phyloP scores from a whole-genome alignment of 2,329 filamentous ascomycete species.

The Cladosporium oxysporum region DNA sequence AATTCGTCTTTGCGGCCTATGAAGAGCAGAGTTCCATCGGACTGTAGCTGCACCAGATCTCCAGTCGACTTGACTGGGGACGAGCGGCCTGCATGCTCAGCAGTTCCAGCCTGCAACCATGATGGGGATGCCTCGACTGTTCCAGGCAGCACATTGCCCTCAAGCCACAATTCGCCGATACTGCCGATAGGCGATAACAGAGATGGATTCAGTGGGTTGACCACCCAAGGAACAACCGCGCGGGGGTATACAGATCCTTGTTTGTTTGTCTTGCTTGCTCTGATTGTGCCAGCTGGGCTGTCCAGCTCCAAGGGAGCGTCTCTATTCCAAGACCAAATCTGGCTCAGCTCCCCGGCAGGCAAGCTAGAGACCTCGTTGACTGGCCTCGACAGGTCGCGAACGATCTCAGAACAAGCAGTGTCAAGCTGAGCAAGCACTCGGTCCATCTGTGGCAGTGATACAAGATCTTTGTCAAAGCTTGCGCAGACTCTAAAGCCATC shows the following conservation, averaged over 20 bases:
- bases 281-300: not conserved
- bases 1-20: slow-evolving; percentile 72
- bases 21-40: slow-evolving; percentile 44
- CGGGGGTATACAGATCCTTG: slow-evolving; percentile 15
- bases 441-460: slow-evolving; percentile 9
- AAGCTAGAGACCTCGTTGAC: slow-evolving; percentile 12
- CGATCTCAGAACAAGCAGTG: slow-evolving; percentile 5
- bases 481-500: slow-evolving; percentile 43
- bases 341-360: slow-evolving; percentile 1
- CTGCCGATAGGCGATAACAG: slow-evolving; percentile 44
- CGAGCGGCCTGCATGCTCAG: slow-evolving; percentile 27
- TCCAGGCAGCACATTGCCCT: slow-evolving; percentile 38
- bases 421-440: slow-evolving; percentile 15
- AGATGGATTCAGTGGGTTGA: slow-evolving; percentile 29
- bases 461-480: slow-evolving; percentile 19
- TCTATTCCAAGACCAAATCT: slow-evolving; percentile 16
- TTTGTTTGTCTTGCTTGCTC: slow-evolving; percentile 7
- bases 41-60: slow-evolving; percentile 26
- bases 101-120: slow-evolving; percentile 22
- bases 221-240: slow-evolving; percentile 32
- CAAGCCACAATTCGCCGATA: slow-evolving; percentile 27
- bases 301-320: slow-evolving; percentile 9
- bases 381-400: not conserved
- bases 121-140: slow-evolving; percentile 26
- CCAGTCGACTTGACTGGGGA: slow-evolving; percentile 30